Percentiles rank a stretch among this genome's conserved stretches.
phyloP scores from a whole-genome alignment of 2,329 filamentous ascomycete genomes.

The Fusarium sp. region DNA sequence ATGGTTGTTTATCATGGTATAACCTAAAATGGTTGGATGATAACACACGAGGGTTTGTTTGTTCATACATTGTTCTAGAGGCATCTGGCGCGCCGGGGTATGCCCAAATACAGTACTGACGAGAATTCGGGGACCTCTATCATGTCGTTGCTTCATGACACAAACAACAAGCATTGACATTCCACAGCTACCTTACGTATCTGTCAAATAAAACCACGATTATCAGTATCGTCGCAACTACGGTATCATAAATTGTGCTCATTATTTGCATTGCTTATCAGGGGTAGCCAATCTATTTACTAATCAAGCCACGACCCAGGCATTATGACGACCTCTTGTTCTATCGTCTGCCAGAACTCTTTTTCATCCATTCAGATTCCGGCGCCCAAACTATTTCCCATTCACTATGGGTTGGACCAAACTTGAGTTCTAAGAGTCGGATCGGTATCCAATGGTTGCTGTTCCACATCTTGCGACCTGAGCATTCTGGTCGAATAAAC shows the following conservation, averaged over 20 bases:
- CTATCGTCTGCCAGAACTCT: constrained; percentile 40
- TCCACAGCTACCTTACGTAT: not conserved
- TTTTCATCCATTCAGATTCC: constrained; percentile 39
- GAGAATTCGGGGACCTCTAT: not conserved
- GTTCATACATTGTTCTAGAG: not conserved
- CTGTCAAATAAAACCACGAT: not conserved
- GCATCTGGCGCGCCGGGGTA: not conserved
- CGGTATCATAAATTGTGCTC: not conserved
- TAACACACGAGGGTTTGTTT: not conserved
- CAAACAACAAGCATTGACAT: not conserved
- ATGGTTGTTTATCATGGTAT: not conserved
- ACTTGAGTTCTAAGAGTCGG: constrained; percentile 27
- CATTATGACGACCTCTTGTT: constrained; percentile 19
- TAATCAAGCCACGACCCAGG: constrained; percentile 38
- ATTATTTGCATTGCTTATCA: not conserved
- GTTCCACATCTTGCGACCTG: not conserved
- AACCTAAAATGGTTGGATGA: not conserved
- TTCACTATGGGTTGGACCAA: constrained; percentile 9
- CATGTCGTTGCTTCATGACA: not conserved
- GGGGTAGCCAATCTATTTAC: not conserved
- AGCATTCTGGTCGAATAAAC: not conserved
- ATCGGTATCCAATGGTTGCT: constrained; percentile 36
- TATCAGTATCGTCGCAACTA: not conserved
- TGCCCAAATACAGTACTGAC: not conserved
- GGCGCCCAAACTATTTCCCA: constrained; percentile 40